phyloP scores from a whole-genome alignment of 805 yeast genomes.

The Pichia cabralensis region DNA sequence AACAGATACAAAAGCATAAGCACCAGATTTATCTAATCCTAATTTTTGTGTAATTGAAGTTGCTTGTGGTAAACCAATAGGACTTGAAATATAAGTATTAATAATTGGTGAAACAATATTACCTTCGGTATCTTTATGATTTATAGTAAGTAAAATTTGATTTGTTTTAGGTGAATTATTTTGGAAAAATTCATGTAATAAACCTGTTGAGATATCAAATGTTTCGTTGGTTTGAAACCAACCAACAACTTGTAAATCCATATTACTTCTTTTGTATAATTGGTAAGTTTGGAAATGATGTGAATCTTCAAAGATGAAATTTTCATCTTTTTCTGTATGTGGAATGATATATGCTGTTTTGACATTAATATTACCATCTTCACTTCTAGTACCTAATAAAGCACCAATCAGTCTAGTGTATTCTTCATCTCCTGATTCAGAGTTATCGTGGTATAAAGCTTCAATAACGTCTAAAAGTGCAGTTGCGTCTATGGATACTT shows the following conservation, averaged over 20 bases:
- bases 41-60: slow-evolving; percentile 27
- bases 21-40: slow-evolving; percentile 31
- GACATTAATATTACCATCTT: slow-evolving; percentile 70
- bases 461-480: slow-evolving; percentile 73
- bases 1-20: slow-evolving; percentile 67
- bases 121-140: slow-evolving; percentile 40
- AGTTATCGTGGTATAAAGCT: slow-evolving; percentile 47
- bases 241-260: slow-evolving; percentile 70
- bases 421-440: slow-evolving; percentile 28
- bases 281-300: slow-evolving; percentile 62
- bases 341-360: slow-evolving; percentile 76
- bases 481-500: slow-evolving; percentile 51
- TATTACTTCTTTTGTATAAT: slow-evolving; percentile 67
- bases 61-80: slow-evolving; percentile 47
- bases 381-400: slow-evolving; percentile 69
- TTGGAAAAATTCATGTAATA: slow-evolving; percentile 72
- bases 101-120: slow-evolving; percentile 44
- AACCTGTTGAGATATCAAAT: slow-evolving; percentile 62
- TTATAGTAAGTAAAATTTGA: slow-evolving; percentile 69
- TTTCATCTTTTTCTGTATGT: slow-evolving; percentile 63
- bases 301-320: slow-evolving; percentile 67
- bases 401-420: slow-evolving; percentile 66
- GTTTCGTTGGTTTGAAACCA: slow-evolving; percentile 63
- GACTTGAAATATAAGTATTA: slow-evolving; percentile 67
- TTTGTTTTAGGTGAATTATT: slow-evolving; percentile 75